phyloP scores from a whole-genome alignment of 768 basidiomycete species.

The Leccinum fibrillosum region DNA sequence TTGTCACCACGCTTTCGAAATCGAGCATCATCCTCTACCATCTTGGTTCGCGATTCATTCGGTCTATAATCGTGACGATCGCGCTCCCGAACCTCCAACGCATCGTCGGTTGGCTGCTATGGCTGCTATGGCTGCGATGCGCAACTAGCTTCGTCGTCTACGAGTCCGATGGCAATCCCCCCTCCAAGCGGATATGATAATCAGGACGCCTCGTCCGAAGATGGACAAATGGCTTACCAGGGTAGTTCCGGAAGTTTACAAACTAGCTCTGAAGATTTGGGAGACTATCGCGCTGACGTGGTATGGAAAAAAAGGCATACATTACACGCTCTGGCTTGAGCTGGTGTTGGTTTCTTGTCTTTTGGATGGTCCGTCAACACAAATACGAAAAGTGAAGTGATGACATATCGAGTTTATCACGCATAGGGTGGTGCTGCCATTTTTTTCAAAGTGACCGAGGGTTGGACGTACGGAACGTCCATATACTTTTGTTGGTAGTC shows the following conservation, averaged over 20 bases:
- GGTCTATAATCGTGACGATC: constrained; percentile 15
- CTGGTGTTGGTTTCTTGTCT: constrained; percentile 61
- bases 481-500: constrained; percentile 68
- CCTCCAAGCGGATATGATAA: not conserved
- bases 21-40: not conserved
- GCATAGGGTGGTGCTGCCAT: constrained; percentile 60
- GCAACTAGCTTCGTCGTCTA: constrained; percentile 47
- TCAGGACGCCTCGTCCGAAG: not conserved
- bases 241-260: constrained; percentile 11
- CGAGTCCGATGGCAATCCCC: constrained; percentile 16
- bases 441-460: constrained; percentile 60
- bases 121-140: constrained; percentile 43
- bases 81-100: constrained; percentile 38
- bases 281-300: constrained; percentile 20
- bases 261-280: constrained; percentile 2
- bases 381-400: not conserved
- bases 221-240: not conserved
- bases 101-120: constrained; percentile 58
- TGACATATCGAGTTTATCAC: not conserved
- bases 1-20: not conserved
- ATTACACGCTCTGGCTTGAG: constrained; percentile 54
- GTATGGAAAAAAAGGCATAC: constrained; percentile 54
- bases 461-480: constrained; percentile 60
- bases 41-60: constrained; percentile 22
- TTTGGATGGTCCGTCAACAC: constrained; percentile 61